Conservation (phyloP, 306 rosid species). For the Gastrolobium bilobum region DNA sequence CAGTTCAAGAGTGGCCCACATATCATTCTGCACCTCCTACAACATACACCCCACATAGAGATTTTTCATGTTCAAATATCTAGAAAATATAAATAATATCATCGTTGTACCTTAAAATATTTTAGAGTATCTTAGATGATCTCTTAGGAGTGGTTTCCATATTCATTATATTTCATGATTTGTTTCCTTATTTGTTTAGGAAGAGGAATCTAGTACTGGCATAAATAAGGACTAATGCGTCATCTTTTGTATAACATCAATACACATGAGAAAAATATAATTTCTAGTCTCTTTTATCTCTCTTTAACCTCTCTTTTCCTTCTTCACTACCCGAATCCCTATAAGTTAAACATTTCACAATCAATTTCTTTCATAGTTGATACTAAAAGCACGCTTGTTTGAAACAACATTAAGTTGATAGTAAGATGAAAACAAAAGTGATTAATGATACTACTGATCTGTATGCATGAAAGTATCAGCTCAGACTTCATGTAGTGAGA, state of each 20-base stretch:
- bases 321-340: background rate
- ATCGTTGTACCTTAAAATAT: too few relatives aligned
- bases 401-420: background rate
- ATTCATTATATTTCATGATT: too few relatives aligned
- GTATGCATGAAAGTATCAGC: background rate
- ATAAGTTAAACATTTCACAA: background rate
- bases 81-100: too few relatives aligned
- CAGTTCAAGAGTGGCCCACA: background rate
- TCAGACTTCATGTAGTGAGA: background rate
- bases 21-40: conserved; percentile 1
- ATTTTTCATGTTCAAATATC: background rate
- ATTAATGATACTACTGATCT: background rate
- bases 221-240: background rate
- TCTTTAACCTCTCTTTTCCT: background rate
- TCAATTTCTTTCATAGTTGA: conserved; percentile 29
- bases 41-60: background rate
- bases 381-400: background rate
- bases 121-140: too few relatives aligned
- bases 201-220: too few relatives aligned
- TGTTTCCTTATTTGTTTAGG: too few relatives aligned
- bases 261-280: background rate
- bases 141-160: too few relatives aligned
- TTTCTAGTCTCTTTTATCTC: background rate
- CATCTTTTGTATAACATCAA: background rate
- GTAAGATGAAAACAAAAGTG: conserved; percentile 3